phyloP scores from a whole-genome alignment of 75 land plant species.

The Pseudotsuga menziesii region DNA sequence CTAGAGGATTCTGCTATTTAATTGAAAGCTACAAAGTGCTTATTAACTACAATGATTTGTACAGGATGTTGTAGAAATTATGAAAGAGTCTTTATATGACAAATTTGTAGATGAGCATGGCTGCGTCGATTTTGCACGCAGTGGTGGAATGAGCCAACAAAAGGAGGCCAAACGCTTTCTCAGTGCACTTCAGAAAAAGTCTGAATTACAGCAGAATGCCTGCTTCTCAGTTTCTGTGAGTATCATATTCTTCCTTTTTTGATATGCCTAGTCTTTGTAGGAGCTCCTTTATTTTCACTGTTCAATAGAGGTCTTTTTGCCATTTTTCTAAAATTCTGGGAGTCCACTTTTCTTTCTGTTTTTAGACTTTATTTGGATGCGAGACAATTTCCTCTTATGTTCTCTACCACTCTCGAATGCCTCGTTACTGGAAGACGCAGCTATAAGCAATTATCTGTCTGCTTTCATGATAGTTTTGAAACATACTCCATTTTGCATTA shows the following conservation, averaged over 20 bases:
- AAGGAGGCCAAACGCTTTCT: slow-evolving; percentile 85
- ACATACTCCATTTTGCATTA: background rate
- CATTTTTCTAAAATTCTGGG: background rate
- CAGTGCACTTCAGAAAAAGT: slow-evolving; percentile 70
- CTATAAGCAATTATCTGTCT: background rate
- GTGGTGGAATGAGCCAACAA: slow-evolving; percentile 98
- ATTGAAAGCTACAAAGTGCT: background rate
- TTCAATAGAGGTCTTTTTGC: background rate
- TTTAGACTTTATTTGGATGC: background rate
- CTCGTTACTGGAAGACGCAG: background rate
- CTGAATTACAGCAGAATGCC: slow-evolving; percentile 71
- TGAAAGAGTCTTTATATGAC: slow-evolving; percentile 93
- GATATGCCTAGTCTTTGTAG: background rate
- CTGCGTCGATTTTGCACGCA: slow-evolving; percentile 74
- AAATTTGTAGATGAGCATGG: slow-evolving; percentile 95
- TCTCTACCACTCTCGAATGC: background rate
- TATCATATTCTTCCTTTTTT: background rate
- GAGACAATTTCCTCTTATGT: background rate
- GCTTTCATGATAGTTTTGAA: background rate
- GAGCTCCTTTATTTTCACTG: background rate
- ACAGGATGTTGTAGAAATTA: slow-evolving; percentile 94
- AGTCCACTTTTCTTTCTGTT: background rate
- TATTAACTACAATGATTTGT: background rate
- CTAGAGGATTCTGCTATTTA: background rate
- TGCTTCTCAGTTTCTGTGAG: slow-evolving; percentile 75